A percentile compares a stretch with the other conserved stretches of the same genome.
Conservation (phyloP, 2,329 filamentous ascomycete genomes). For the Cryphonectria radicalis region DNA sequence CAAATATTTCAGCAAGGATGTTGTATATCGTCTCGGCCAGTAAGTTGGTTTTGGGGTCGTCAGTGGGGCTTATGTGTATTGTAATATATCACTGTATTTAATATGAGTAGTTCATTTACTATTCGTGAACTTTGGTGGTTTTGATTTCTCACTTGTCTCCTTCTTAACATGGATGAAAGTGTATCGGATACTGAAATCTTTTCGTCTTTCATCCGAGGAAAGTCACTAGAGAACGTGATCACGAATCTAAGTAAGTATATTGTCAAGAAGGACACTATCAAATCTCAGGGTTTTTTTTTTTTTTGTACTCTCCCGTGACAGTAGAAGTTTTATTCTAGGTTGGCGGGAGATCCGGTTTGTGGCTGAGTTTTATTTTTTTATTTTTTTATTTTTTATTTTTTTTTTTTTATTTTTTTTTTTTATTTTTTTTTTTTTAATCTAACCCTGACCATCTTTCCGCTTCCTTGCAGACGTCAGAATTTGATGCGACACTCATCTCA, state of each 20-base stretch:
- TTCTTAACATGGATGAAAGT: too few species aligned
- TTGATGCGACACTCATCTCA: neutral
- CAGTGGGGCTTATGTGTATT: neutral
- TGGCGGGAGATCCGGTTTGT: too few species aligned
- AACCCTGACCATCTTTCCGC: conserved; percentile 3
- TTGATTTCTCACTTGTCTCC: neutral
- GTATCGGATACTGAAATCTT: too few species aligned
- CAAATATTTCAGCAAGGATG: conserved; percentile 33
- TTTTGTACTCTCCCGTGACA: too few species aligned
- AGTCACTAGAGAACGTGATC: too few species aligned
- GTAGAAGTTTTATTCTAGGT: too few species aligned
- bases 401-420: neutral
- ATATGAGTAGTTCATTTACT: neutral
- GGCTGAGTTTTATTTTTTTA: too few species aligned
- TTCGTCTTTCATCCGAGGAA: too few species aligned
- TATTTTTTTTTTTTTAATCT: neutral
- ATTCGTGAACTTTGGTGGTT: neutral
- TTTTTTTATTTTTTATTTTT: neutral
- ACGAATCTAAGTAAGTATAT: too few species aligned
- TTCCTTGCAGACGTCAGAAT: neutral
- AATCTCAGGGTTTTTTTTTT: neutral
- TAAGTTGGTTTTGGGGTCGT: neutral
- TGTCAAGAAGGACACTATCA: neutral
- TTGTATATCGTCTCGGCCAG: conserved; percentile 32
- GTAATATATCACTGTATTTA: neutral